Conservation (phyloP, 306 rosid species). For the Inga oerstediana region DNA sequence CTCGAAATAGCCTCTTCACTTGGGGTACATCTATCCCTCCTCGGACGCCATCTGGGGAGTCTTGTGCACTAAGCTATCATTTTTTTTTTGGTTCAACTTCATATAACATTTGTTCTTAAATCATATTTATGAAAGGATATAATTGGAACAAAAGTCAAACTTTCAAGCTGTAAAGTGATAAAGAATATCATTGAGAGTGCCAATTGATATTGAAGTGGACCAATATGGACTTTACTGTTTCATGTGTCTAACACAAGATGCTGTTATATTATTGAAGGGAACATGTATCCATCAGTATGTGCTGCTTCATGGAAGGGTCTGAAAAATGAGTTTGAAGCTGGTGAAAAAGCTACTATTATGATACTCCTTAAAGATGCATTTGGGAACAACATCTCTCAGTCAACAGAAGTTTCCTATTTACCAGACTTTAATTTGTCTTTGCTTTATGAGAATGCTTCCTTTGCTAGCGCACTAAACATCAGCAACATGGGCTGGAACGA, state of each 20-base stretch:
- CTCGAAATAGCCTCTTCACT: too few relatives aligned
- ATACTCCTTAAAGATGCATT: constrained; percentile 84
- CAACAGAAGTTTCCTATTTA: constrained; percentile 45
- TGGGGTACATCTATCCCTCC: too few relatives aligned
- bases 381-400: constrained; percentile 68
- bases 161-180: neutral
- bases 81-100: neutral
- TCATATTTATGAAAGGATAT: neutral
- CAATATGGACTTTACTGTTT: neutral
- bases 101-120: neutral
- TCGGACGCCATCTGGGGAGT: too few relatives aligned
- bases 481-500: constrained; percentile 70
- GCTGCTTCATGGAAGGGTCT: constrained; percentile 78
- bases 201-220: neutral
- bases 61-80: too few relatives aligned
- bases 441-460: constrained; percentile 55
- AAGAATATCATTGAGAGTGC: neutral
- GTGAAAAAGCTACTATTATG: constrained; percentile 59
- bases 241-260: constrained; percentile 6
- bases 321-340: constrained; percentile 66
- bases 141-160: neutral
- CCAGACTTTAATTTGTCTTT: constrained; percentile 55
- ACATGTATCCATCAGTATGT: constrained; percentile 65
- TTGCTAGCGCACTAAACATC: constrained; percentile 50
- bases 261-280: constrained; percentile 48